Evolutionary conservation across 2,329 filamentous ascomycete species (phyloP).

Genomic region (Diaporthe sp.): DNA sequence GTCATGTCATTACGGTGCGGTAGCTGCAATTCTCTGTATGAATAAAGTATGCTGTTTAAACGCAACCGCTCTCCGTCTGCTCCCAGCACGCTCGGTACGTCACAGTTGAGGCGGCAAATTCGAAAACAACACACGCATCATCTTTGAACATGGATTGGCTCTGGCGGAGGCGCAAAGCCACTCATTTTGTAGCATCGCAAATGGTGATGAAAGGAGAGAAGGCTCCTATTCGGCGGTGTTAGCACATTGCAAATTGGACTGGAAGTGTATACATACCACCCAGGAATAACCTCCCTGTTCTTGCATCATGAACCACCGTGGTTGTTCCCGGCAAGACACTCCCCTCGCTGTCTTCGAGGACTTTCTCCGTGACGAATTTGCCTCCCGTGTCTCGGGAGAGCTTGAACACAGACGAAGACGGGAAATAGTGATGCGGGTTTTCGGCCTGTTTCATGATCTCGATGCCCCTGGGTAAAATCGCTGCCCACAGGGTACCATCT

Average conservation of each 20-base stretch:
- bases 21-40: too few relatives aligned
- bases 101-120: not conserved
- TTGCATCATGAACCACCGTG: conserved; percentile 32
- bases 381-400: not conserved
- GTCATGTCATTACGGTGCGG: too few relatives aligned
- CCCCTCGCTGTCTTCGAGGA: conserved; percentile 23
- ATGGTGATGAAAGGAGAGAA: conserved; percentile 32
- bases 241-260: not conserved
- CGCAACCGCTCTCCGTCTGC: too few relatives aligned
- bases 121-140: not conserved
- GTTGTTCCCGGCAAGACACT: conserved; percentile 15
- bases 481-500: conserved; percentile 24
- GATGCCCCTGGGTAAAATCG: conserved; percentile 14
- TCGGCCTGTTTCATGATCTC: conserved; percentile 14
- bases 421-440: not conserved
- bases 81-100: not conserved
- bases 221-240: not conserved
- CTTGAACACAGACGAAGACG: conserved; percentile 25
- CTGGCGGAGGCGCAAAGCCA: not conserved
- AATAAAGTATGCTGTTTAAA: not conserved
- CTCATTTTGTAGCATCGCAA: not conserved
- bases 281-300: conserved; percentile 7
- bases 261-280: conserved; percentile 9
- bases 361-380: not conserved
- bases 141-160: not conserved